Evolutionary conservation across 257 asterid species (phyloP).

Genomic region (Coffea canephora): DNA sequence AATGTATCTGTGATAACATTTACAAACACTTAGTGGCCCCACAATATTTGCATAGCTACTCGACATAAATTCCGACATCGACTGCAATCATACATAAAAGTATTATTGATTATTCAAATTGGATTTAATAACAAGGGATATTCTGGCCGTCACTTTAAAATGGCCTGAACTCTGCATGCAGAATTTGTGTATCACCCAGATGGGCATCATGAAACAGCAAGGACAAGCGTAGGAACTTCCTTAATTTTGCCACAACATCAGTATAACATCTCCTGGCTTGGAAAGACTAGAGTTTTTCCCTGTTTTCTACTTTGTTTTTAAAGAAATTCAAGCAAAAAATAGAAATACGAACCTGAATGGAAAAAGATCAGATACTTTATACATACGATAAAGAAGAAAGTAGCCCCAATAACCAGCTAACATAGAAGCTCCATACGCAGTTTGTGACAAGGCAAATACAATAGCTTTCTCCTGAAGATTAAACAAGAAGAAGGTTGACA

Average conservation of each 20-base stretch:
- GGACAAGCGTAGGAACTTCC: not conserved
- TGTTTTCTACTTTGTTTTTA: not conserved
- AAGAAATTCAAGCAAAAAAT: slow-evolving; percentile 11
- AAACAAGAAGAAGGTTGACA: slow-evolving; percentile 18
- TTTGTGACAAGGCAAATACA: slow-evolving; percentile 80
- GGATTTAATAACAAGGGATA: not conserved
- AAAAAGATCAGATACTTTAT: slow-evolving; percentile 53
- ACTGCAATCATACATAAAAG: not conserved
- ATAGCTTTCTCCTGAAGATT: slow-evolving; percentile 79
- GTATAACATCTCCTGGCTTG: not conserved
- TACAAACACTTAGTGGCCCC: not conserved
- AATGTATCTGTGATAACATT: not conserved
- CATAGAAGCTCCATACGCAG: slow-evolving; percentile 70
- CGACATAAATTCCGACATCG: not conserved
- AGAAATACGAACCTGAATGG: slow-evolving; percentile 67
- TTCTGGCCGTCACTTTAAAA: not conserved
- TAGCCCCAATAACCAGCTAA: slow-evolving; percentile 91
- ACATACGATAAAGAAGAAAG: slow-evolving; percentile 55
- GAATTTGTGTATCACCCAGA: too few species aligned
- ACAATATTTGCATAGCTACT: not conserved
- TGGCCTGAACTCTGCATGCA: not conserved
- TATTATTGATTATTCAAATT: not conserved
- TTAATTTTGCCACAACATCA: not conserved
- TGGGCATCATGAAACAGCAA: not conserved
- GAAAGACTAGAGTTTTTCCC: not conserved